phyloP scores from a whole-genome alignment of 164 flowering plant genomes.

The Tinospora cordifolia region DNA sequence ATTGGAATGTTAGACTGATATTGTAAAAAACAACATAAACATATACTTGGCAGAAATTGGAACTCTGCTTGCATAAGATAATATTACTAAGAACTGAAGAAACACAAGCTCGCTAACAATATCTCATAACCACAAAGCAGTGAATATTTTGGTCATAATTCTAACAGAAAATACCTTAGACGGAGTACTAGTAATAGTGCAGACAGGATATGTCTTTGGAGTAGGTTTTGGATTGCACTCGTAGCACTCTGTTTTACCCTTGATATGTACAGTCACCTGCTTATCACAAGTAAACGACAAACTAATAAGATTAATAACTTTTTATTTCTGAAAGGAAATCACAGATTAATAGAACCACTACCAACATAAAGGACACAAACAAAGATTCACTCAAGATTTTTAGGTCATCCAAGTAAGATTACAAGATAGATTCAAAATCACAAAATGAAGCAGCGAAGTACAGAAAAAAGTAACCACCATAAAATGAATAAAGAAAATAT shows the following conservation, averaged over 20 bases:
- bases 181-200: constrained; percentile 98
- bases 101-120: background rate
- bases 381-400: background rate
- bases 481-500: background rate
- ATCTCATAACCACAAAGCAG: background rate
- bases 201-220: constrained; percentile 94
- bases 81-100: background rate
- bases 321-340: background rate
- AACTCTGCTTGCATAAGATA: background rate
- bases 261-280: constrained; percentile 92
- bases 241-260: constrained; percentile 91
- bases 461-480: background rate
- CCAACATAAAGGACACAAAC: background rate
- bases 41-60: background rate
- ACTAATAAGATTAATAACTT: constrained; percentile 3
- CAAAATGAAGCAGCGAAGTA: background rate
- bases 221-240: constrained; percentile 95
- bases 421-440: background rate
- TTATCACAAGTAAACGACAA: constrained; percentile 7
- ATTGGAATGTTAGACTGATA: background rate
- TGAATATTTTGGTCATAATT: constrained; percentile 4
- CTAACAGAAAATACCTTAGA: constrained; percentile 56
- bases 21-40: background rate
- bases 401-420: background rate
- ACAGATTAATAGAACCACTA: background rate